Evolutionary conservation across 352 stramenopile species (phyloP), one percentile per base, ranked within the genome.

Genomic region (Pythium rishiriense): DNA sequence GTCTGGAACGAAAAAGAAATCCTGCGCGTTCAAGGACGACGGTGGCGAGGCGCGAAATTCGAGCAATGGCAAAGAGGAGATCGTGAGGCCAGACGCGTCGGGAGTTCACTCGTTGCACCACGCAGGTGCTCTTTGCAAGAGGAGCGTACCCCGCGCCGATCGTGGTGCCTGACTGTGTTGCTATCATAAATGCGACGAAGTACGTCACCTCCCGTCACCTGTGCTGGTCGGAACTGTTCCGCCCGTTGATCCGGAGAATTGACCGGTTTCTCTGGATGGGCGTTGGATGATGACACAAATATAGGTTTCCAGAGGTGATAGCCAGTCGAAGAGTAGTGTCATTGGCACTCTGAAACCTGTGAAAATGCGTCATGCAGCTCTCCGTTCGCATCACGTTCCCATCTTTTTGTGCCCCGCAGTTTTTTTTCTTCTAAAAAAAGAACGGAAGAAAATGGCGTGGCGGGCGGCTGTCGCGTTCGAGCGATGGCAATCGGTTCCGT

Each of bases 351-450:
- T 5, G 19, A 28, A 26, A 29, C 43, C n/a, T 9, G 43, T 50
- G 43, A 50, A 28, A 50, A 19, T 17, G 17, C 8, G 26, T 50
- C n/a, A 26, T n/a, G 43, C 35, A 19, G 35, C 35, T 14, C 42
- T 49, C 42, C 42, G 42, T 26, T 49, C 6, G 31, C 31, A 35
- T 24, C 43, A 28, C 11, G n/a, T 50, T 41, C 35, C 35, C 21
- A 49, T 28, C 25, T 4, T 31, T 49, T 49, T 53, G 25, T 48
- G 46, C 24, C 39, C 33, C 47, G 31, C 37, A 19, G n/a, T 10
- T 52, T 60, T 10, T 52, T 60, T 69, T 60, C 54, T 69, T 69
- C 62, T 69, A 69, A 69, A 60, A 69, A 69, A 69, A 69, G 52
- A 28, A 64, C 49, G 46, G 62, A 64, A 58, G 51, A 51, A 64